phyloP scores from a whole-genome alignment of 2,329 filamentous ascomycete genomes.

The Ophidiomyces ophidiicola region DNA sequence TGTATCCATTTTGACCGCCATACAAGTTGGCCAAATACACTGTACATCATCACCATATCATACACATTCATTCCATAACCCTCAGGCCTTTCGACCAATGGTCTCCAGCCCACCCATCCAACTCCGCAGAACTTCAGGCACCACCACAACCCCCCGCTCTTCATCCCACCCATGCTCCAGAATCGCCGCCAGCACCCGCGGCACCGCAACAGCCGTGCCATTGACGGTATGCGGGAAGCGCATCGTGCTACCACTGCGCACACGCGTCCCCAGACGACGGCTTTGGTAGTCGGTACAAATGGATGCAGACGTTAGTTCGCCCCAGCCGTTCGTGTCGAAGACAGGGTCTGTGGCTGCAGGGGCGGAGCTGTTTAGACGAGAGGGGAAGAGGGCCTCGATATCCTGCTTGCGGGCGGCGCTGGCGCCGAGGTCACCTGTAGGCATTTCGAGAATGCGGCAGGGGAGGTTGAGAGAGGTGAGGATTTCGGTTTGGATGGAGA shows the following conservation, averaged over 20 bases:
- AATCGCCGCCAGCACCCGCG: conserved; percentile 75
- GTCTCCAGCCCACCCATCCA: conserved; percentile 70
- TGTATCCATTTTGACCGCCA: too few relatives aligned
- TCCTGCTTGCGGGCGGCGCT: conserved; percentile 78
- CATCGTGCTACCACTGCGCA: conserved; percentile 31
- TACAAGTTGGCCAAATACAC: too few relatives aligned
- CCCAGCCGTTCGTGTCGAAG: conserved; percentile 52
- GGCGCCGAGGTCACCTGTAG: conserved; percentile 73
- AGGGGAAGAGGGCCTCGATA: conserved; percentile 90
- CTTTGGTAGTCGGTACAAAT: conserved; percentile 94
- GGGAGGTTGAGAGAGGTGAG: conserved; percentile 63
- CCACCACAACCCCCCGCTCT: conserved; percentile 48
- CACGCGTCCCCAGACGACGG: conserved; percentile 63
- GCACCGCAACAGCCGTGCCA: conserved; percentile 84
- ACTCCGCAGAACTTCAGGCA: conserved; percentile 66
- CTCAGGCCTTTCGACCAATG: conserved; percentile 37
- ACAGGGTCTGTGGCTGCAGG: conserved; percentile 28
- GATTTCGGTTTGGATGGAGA: conserved; percentile 77
- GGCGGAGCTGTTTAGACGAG: conserved; percentile 28
- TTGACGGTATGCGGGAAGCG: conserved; percentile 83
- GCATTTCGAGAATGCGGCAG: conserved; percentile 89
- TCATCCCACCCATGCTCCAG: conserved; percentile 87
- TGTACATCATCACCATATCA: too few relatives aligned
- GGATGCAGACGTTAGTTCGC: conserved; percentile 81
- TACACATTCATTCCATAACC: conserved; percentile 6